Evolutionary conservation across 2,329 filamentous ascomycete species (phyloP), one percentile per base, ranked within the genome.

Genomic region (Clonostachys rosea): DNA sequence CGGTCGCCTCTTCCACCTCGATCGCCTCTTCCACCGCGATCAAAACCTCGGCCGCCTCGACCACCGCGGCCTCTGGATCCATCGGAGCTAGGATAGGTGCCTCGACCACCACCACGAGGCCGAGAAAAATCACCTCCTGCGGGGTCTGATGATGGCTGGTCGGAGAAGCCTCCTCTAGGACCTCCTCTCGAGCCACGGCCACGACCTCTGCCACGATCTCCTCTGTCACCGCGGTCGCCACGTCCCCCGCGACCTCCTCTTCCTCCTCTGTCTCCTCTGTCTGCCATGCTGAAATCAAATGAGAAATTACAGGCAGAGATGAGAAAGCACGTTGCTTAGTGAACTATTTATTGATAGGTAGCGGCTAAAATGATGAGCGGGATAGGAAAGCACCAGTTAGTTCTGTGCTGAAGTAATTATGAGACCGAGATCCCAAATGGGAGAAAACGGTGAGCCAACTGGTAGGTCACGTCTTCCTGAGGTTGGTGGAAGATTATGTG

Each of bases 161-260:
- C 47, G 24, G 47, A 49, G n/a, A 49, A 51, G 33, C 54, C 47
- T 12, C 43, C 58, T 33, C 59, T 55, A 33, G 51, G 34, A 7
- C 46, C 42, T n/a, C 50, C 51, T 13, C 58, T 30, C 10, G 39
- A 41, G n/a, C 48, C 43, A 24, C 49, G 44, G 34, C 53, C 46
- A 6, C 56, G 53, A 35, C 51, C 53, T 9, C 53, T 54, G n/a
- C 58, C 50, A 30, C 57, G 49, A 36, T 51, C 48, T 42, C 54
- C 58, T n/a, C 57, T 47, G 36, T 55, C 54, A 42, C 56, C 56
- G 11, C 36, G 36, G 36, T 54, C 59, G 34, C 59, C 55, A 33
- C 52, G 40, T 11, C 43, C 44, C 12, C 52, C 53, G 8, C 58
- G 41, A n/a, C 45, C 48, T 12, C 49, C 45, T 24, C 52, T 44